Conservation (phyloP, 2,329 filamentous ascomycete genomes). For the Orbilia javanica region DNA sequence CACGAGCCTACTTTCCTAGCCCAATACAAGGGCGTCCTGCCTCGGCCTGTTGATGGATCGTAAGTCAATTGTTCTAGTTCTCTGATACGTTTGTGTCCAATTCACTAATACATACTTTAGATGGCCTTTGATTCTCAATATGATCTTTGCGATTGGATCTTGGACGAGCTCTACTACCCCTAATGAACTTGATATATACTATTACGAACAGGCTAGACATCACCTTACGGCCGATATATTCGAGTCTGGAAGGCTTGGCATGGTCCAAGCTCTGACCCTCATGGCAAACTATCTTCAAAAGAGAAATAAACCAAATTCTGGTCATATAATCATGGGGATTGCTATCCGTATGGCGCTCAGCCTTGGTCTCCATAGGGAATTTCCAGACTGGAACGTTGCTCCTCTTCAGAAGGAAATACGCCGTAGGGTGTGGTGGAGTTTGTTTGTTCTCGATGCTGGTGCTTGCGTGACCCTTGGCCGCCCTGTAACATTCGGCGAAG, state of each 20-base stretch:
- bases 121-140: constrained; percentile 64
- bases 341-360: constrained; percentile 69
- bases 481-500: constrained; percentile 66
- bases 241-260: constrained; percentile 63
- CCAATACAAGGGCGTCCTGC: constrained; percentile 62
- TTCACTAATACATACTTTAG: constrained; percentile 60
- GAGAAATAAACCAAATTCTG: constrained; percentile 69
- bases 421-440: constrained; percentile 65
- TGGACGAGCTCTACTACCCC: constrained; percentile 63
- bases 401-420: constrained; percentile 65
- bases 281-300: constrained; percentile 69
- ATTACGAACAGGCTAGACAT: constrained; percentile 53
- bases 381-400: constrained; percentile 64
- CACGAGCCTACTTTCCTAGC: constrained; percentile 68
- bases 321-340: constrained; percentile 70
- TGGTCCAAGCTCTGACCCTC: constrained; percentile 63
- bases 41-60: constrained; percentile 61
- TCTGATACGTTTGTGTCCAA: not conserved
- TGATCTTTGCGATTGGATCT: constrained; percentile 65
- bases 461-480: constrained; percentile 68
- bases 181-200: constrained; percentile 56
- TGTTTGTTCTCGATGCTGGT: constrained; percentile 67
- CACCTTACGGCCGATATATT: constrained; percentile 57
- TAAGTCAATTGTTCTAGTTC: constrained; percentile 22
- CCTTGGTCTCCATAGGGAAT: constrained; percentile 69